Conservation (phyloP, 371 early-diverging fungal genomes). For the Zancudomyces culisetae region DNA sequence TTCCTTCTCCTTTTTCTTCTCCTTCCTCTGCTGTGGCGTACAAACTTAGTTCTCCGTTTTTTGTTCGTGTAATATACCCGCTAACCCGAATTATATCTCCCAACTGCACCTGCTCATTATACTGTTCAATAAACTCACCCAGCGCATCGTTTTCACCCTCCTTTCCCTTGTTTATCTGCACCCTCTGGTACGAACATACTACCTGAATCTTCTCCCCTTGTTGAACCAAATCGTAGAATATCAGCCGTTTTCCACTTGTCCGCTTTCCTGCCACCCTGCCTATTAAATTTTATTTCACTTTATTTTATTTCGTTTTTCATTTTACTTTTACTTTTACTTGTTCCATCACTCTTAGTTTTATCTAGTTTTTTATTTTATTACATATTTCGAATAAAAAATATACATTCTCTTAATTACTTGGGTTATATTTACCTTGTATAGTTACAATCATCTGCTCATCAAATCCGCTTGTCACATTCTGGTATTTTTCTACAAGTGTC, state of each 20-base stretch:
- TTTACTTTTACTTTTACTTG: constrained; percentile 7
- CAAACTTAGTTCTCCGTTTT: constrained; percentile 64
- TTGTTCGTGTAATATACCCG: constrained; percentile 62
- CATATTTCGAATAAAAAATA: neutral
- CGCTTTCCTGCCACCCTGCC: constrained; percentile 44
- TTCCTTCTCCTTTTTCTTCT: too few species aligned
- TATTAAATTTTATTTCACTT: constrained; percentile 8
- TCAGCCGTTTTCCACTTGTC: constrained; percentile 46
- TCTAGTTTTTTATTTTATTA: neutral
- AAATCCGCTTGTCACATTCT: constrained; percentile 9
- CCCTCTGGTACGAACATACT: constrained; percentile 29
- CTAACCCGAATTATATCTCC: constrained; percentile 36
- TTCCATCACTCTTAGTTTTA: neutral
- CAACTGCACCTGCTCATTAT: constrained; percentile 27
- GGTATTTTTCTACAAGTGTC: constrained; percentile 14
- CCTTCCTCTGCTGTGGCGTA: constrained; percentile 29
- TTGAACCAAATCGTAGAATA: constrained; percentile 50
- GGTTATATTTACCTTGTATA: constrained; percentile 17
- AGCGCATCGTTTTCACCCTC: constrained; percentile 8
- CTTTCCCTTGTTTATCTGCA: too few species aligned
- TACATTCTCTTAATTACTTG: neutral
- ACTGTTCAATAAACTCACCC: constrained; percentile 25
- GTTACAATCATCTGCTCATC: constrained; percentile 6
- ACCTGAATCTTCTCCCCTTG: constrained; percentile 43
- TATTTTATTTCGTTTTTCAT: neutral